phyloP scores from a whole-genome alignment of 495 filamentous ascomycete species.

The Xeromyces bisporus region DNA sequence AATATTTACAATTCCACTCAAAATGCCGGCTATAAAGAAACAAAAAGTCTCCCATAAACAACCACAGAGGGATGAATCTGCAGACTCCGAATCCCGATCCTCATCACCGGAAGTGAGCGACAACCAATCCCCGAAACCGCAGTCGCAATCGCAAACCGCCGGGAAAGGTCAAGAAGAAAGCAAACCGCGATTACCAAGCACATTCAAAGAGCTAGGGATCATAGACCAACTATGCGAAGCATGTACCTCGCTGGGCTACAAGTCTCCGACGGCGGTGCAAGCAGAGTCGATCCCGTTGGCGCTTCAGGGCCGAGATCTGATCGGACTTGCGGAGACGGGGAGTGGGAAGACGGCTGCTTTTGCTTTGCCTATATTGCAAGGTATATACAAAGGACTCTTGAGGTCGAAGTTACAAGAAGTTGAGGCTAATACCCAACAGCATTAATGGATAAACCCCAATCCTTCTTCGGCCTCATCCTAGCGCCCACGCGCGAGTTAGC shows the following conservation, averaged over 20 bases:
- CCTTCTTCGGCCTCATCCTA: constrained; percentile 64
- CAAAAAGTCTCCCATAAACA: constrained; percentile 17
- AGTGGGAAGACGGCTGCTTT: constrained; percentile 91
- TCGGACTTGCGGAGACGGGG: constrained; percentile 88
- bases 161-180: too few species aligned
- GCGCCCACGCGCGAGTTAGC: constrained; percentile 89
- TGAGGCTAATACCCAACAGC: constrained; percentile 15
- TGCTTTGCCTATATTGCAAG: constrained; percentile 72
- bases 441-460: constrained; percentile 65
- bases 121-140: too few species aligned
- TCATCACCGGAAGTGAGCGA: neutral
- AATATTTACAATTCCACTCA: too few species aligned
- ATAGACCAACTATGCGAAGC: constrained; percentile 80
- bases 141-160: too few species aligned
- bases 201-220: constrained; percentile 74
- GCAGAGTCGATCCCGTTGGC: constrained; percentile 62
- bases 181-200: constrained; percentile 29
- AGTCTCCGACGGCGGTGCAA: constrained; percentile 68
- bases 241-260: constrained; percentile 65
- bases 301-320: constrained; percentile 66
- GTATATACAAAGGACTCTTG: constrained; percentile 6
- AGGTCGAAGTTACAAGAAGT: neutral
- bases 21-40: constrained; percentile 22
- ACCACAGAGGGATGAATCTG: constrained; percentile 7
- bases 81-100: neutral